Conservation (phyloP, 768 basidiomycete genomes). For the Pulveroboletus frians region DNA sequence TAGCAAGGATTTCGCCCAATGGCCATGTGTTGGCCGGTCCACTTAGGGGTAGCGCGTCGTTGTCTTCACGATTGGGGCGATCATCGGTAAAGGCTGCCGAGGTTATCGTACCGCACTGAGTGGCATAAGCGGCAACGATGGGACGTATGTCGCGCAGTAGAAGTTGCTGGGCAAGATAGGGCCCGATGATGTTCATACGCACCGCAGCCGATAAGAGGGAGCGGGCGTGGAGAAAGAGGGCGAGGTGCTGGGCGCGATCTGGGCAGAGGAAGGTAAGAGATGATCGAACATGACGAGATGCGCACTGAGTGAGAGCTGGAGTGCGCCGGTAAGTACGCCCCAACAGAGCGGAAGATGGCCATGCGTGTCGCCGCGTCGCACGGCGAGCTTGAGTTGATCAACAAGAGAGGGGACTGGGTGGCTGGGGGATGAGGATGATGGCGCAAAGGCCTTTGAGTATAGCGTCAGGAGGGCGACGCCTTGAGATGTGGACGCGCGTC, state of each 20-base stretch:
- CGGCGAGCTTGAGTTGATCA: constrained; percentile 61
- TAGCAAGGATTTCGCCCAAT: constrained; percentile 84
- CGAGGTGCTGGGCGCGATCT: constrained; percentile 84
- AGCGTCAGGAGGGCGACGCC: constrained; percentile 90
- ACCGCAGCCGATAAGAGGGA: constrained; percentile 89
- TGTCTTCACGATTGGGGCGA: neutral
- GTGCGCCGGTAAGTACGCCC: constrained; percentile 76
- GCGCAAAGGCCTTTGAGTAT: constrained; percentile 77
- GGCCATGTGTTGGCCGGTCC: constrained; percentile 94
- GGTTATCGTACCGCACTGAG: constrained; percentile 42
- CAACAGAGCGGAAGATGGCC: constrained; percentile 92
- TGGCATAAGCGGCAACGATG: constrained; percentile 53
- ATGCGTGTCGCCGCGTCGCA: constrained; percentile 57
- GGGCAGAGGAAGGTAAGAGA: constrained; percentile 5
- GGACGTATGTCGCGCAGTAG: constrained; percentile 68
- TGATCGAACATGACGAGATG: neutral
- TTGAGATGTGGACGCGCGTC: constrained; percentile 85
- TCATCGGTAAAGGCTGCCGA: constrained; percentile 37
- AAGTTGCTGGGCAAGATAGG: constrained; percentile 87
- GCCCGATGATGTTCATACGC: constrained; percentile 86
- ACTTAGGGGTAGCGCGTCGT: constrained; percentile 26
- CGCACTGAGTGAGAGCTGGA: constrained; percentile 68
- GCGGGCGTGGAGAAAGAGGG: constrained; percentile 90
- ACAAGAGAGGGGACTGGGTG: constrained; percentile 37
- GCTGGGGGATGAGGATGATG: constrained; percentile 30